Evolutionary conservation across 257 asterid genomes (phyloP), one percentile per base, ranked within the genome.

Genomic region (Fraxinus quadrangulata): DNA sequence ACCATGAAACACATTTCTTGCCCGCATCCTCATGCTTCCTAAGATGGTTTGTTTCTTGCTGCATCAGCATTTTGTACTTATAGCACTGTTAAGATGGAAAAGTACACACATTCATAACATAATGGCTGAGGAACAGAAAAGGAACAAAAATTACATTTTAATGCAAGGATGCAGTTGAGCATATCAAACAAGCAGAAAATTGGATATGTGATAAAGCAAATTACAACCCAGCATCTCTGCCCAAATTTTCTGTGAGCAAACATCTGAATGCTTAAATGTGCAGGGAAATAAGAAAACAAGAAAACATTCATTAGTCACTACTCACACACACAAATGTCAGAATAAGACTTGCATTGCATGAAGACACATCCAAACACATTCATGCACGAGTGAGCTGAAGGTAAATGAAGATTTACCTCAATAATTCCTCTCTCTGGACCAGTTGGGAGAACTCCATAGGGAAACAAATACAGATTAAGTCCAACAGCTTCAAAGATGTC

Each of bases 361-460:
- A n/a, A 56, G n/a, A 67, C 13, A 30, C 66, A 28, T 39, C 70
- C 47, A 28, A 36, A 61, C 61, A 51, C 24, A 17, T 51, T 51
- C 63, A 61, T 34, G 67, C 14, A 71, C 49, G 69, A 72, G 71
- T 16, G 63, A 71, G 31, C 67, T 23, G 51, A 19, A 59, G 67
- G 30, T 8, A 59, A 59, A 59, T 3, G 66, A 73, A 39, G 56
- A 21, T 61, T 78, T 77, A 96, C 99, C 99, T 96, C 98, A 42
- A 96, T 93, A 83, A 96, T 96, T 87, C 99, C 99, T 87, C 94
- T 89, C 88, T 87, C 97, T 45, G 97, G 92, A 67, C 97, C 99
- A 76, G 99, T 93, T 74, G 98, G 99, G 78, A 96, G 98, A 80
- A 96, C 99, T 81, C 99, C 99, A 70, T 92, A 93, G 49, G 99